phyloP scores from a whole-genome alignment of 768 basidiomycete genomes.

The Lactarius evosmus region DNA sequence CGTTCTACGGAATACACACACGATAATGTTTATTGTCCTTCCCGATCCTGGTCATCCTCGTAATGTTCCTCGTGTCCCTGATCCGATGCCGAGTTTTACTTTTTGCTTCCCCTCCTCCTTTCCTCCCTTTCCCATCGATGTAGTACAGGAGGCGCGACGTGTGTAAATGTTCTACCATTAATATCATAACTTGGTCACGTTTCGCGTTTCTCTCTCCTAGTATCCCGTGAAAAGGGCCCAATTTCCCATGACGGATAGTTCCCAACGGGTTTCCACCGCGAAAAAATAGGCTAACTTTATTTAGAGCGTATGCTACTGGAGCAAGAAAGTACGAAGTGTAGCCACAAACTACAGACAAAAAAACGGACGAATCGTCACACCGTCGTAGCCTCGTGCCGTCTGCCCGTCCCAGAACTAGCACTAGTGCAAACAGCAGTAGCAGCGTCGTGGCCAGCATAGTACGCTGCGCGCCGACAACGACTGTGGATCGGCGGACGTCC shows the following conservation, averaged over 20 bases:
- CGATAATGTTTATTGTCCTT: neutral
- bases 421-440: neutral
- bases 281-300: too few relatives aligned
- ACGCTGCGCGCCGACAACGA: conserved; percentile 23
- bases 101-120: neutral
- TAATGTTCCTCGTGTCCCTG: neutral
- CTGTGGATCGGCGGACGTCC: too few relatives aligned
- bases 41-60: too few relatives aligned
- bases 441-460: neutral
- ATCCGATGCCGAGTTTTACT: neutral
- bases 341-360: too few relatives aligned
- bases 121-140: neutral
- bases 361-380: neutral
- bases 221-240: too few relatives aligned
- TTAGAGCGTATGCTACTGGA: neutral
- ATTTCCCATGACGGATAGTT: too few relatives aligned
- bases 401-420: neutral
- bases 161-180: conserved; percentile 4
- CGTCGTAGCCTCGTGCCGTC: neutral
- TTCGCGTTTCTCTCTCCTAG: neutral
- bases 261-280: too few relatives aligned
- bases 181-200: neutral
- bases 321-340: neutral
- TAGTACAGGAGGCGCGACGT: neutral
- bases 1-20: too few relatives aligned